phyloP scores from a whole-genome alignment of 2,329 filamentous ascomycete genomes.

The Dothistroma pini region DNA sequence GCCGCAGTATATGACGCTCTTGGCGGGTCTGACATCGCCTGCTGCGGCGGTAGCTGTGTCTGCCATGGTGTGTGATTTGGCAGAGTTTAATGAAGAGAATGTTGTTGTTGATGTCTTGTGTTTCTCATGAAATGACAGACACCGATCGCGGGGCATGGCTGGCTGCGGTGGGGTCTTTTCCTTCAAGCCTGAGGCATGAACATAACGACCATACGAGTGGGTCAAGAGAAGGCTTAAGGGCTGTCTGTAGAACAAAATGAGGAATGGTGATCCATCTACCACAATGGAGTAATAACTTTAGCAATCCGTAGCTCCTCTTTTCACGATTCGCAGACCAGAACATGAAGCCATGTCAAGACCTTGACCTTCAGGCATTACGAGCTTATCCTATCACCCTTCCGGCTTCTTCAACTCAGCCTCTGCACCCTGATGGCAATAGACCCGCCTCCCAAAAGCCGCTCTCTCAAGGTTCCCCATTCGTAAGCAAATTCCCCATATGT shows the following conservation, averaged over 20 bases:
- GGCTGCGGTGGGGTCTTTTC: neutral
- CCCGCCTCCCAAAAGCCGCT: slow-evolving; percentile 4
- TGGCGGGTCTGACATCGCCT: slow-evolving; percentile 39
- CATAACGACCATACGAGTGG: neutral
- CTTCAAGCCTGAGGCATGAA: neutral
- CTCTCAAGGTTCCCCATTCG: slow-evolving; percentile 3
- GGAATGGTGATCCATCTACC: too few species aligned
- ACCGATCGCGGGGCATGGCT: slow-evolving; percentile 1
- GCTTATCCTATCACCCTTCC: neutral
- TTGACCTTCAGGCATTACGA: too few species aligned
- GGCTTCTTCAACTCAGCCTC: neutral
- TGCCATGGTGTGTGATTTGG: slow-evolving; percentile 27
- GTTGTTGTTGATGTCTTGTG: neutral
- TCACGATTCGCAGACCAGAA: too few species aligned
- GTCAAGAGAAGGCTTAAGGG: neutral
- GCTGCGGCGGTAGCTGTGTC: slow-evolving; percentile 25
- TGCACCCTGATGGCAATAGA: slow-evolving; percentile 10
- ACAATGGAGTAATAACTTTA: too few species aligned
- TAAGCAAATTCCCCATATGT: slow-evolving; percentile 11
- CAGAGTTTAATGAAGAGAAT: neutral
- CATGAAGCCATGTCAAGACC: too few species aligned
- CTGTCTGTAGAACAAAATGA: too few species aligned
- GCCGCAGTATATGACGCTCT: slow-evolving; percentile 59
- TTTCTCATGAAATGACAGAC: neutral
- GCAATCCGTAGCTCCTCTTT: too few species aligned